These are phyloP conservation scores for Diaporthe humulicola DNA, from an alignment of 2,329 filamentous ascomycete species.

Conservation along the genomic window DNA sequence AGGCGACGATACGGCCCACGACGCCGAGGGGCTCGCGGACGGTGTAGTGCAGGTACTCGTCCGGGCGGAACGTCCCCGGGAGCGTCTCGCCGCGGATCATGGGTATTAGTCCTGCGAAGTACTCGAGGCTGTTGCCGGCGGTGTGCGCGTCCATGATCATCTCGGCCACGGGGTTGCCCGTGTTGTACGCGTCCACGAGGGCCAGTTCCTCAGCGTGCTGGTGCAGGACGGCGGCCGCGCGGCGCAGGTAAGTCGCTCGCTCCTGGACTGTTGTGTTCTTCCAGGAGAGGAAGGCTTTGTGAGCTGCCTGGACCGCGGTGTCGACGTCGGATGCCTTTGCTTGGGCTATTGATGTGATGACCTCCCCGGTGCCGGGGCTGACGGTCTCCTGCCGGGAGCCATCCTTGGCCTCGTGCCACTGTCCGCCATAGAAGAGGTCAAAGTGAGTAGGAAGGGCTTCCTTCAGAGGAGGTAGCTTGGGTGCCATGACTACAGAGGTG, in stretches of 20 bases:
- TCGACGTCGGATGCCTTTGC: conserved; percentile 35
- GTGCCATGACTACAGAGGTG: neutral
- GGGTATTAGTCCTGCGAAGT: conserved; percentile 77
- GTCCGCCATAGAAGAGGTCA: neutral
- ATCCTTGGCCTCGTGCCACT: neutral
- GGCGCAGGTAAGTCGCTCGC: conserved; percentile 24
- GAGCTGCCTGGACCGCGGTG: conserved; percentile 35
- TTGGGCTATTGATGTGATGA: neutral
- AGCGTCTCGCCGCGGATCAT: conserved; percentile 79
- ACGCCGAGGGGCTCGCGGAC: conserved; percentile 76
- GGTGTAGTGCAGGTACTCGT: conserved; percentile 64
- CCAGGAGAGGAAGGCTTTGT: conserved; percentile 33
- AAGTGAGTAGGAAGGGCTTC: conserved; percentile 6
- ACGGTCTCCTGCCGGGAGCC: neutral
- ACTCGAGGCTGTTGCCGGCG: conserved; percentile 74
- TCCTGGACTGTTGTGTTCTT: conserved; percentile 13
- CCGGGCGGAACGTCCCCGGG: conserved; percentile 61
- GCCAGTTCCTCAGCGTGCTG: conserved; percentile 44
- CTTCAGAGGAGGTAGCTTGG: neutral
- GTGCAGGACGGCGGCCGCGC: conserved; percentile 42
- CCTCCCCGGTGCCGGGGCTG: conserved; percentile 5
- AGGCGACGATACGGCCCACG: conserved; percentile 74
- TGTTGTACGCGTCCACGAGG: conserved; percentile 35
- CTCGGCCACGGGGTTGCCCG: conserved; percentile 38
- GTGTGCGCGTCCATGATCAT: conserved; percentile 71